These are phyloP conservation scores for Chaetomium fimeti DNA, from an alignment of 495 filamentous ascomycete genomes.

Conservation along the genomic window DNA sequence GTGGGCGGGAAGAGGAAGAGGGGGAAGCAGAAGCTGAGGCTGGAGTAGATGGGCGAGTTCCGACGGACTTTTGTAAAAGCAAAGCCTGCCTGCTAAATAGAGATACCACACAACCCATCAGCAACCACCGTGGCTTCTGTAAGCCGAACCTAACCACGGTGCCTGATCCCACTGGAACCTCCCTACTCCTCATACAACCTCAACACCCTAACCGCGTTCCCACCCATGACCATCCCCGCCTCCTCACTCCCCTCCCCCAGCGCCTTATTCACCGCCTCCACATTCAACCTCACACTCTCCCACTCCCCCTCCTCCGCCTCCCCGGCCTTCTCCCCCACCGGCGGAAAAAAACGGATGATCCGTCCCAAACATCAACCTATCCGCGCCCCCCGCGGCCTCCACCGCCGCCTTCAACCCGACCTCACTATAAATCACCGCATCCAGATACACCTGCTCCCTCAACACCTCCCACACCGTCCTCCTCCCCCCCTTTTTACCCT, in stretches of 20 bases:
- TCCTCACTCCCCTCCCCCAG: constrained; percentile 54
- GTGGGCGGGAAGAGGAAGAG: constrained; percentile 72
- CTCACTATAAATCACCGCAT: constrained; percentile 80
- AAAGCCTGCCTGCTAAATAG: constrained; percentile 2
- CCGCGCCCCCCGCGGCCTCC: constrained; percentile 59
- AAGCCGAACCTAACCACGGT: too few species aligned
- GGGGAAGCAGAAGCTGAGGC: constrained; percentile 53
- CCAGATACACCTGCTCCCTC: constrained; percentile 82
- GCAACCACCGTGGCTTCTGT: neutral
- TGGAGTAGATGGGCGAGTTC: neutral
- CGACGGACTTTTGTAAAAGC: neutral
- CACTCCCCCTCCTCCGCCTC: constrained; percentile 61
- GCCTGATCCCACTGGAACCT: too few species aligned
- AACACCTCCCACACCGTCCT: constrained; percentile 73
- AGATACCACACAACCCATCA: neutral
- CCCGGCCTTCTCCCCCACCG: constrained; percentile 55
- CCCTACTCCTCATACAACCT: constrained; percentile 48
- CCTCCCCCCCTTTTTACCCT: constrained; percentile 37
- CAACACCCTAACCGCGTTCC: constrained; percentile 66
- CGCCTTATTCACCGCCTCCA: constrained; percentile 62
- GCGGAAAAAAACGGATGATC: constrained; percentile 98
- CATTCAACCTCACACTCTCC: constrained; percentile 81
- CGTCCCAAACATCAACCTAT: constrained; percentile 79
- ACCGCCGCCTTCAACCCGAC: constrained; percentile 75
- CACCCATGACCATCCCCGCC: constrained; percentile 59